Evolutionary conservation across 768 basidiomycete genomes (phyloP), one percentile per base, ranked within the genome.

Genomic region (Termitomyces sp.): DNA sequence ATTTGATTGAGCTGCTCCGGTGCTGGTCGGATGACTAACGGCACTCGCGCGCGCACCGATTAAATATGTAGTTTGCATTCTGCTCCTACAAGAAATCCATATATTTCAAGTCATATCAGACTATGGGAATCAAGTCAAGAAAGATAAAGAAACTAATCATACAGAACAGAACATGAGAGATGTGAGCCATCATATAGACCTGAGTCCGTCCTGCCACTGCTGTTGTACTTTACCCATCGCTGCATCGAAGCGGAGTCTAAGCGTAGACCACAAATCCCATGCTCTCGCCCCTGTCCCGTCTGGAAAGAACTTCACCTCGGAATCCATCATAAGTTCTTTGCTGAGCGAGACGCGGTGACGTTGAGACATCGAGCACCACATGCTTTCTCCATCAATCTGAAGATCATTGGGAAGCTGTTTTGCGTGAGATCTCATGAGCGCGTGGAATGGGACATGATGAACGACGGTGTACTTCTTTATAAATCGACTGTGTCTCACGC

Each of bases 301-400:
- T 33, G 57, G 52, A 10, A 49, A 13, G 47, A 58, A 58, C 9
- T 41, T 48, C 18, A 58, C 52, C 13, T 58, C 52, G 9, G 38
- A 49, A 33, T 54, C 52, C 24, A 54, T 48, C 28, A 49, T 41
- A 13, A 58, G 43, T 36, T 54, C 57, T 49, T 58, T 20, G 22
- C 49, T 52, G 14, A 58, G 52, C 18, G 46, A 26, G 20, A 58
- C 49, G 7, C 41, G 52, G 16, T 58, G 57, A 43, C 57, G 57
- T 14, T 54, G 45, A 11, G 57, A 54, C 24, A 58, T 52, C 7
- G 57, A 53, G 36, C 36, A 38, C 57, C 57, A 58, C 57, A 58
- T 58, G 9, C 40, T 58, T 41, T 58, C 38, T 18, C 57, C 57
- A 2, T 45, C 33, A 18, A 54, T 47, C 36, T 36, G 45, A 36